Percentiles rank a stretch among this genome's conserved stretches.
phyloP scores from a whole-genome alignment of 345 rosid genomes.

The Limnanthes douglasii region DNA sequence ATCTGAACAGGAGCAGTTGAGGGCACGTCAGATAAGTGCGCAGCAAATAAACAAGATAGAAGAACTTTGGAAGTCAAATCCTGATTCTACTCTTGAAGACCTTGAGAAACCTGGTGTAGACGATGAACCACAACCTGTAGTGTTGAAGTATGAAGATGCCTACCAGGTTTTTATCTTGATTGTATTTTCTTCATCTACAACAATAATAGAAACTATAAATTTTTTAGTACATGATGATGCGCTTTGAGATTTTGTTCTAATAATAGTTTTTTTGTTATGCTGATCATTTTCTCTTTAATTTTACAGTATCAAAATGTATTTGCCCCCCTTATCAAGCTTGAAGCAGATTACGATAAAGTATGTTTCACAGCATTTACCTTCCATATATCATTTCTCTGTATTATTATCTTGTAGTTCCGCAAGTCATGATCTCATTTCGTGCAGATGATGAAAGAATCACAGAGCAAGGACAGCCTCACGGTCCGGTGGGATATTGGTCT shows the following conservation, averaged over 20 bases:
- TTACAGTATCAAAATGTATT: conserved; percentile 99
- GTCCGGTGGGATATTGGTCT: conserved; percentile 98
- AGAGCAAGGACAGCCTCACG: conserved; percentile 94
- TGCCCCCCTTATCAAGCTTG: conserved; percentile 97
- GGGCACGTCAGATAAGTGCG: conserved; percentile 98
- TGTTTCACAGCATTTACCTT: conserved; percentile 5
- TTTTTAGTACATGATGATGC: no score
- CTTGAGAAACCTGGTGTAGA: conserved; percentile 99
- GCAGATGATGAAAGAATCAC: conserved; percentile 99
- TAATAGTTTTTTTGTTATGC: no score
- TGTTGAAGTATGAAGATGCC: conserved; percentile 93
- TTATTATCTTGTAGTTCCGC: no score
- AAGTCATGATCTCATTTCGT: conserved; percentile 13
- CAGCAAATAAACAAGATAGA: conserved; percentile 98
- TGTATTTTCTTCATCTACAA: conserved; percentile 3
- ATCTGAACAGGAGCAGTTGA: conserved; percentile 96
- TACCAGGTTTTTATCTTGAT: conserved; percentile 70
- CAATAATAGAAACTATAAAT: background rate
- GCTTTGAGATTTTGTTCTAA: no score
- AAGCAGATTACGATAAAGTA: conserved; percentile 99
- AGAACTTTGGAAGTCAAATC: conserved; percentile 97
- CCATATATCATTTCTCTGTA: no score
- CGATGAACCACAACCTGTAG: conserved; percentile 98
- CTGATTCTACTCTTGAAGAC: conserved; percentile 97
- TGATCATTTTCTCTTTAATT: conserved; percentile 8